Evolutionary conservation across 805 yeast species (phyloP).

Genomic region (Crinitomyces ghanaensis): DNA sequence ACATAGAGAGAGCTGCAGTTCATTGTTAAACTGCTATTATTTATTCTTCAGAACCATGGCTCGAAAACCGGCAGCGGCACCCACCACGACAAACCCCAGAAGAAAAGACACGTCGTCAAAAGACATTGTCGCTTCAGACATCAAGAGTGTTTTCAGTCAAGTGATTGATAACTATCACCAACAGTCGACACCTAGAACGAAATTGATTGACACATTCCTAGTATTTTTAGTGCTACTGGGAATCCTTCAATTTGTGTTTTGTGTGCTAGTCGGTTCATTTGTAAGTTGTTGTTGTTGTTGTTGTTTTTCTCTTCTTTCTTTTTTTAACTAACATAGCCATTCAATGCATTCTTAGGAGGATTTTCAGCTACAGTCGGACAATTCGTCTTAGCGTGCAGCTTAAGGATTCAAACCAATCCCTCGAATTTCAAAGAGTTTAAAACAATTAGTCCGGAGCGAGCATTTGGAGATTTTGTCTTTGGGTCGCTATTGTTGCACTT

Average conservation of each 20-base stretch:
- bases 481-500: slow-evolving; percentile 87
- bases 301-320: neutral
- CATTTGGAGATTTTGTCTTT: slow-evolving; percentile 79
- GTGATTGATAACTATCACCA: slow-evolving; percentile 17
- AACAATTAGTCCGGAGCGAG: slow-evolving; percentile 41
- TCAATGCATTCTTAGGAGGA: slow-evolving; percentile 93
- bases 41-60: too few relatives aligned
- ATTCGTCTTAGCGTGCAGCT: slow-evolving; percentile 63
- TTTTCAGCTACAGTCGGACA: slow-evolving; percentile 90
- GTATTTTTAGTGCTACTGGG: slow-evolving; percentile 67
- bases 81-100: too few relatives aligned
- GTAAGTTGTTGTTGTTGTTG: slow-evolving; percentile 18
- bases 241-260: slow-evolving; percentile 65
- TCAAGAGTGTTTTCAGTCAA: slow-evolving; percentile 9
- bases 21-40: too few relatives aligned
- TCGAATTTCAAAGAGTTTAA: slow-evolving; percentile 30
- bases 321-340: slow-evolving; percentile 40
- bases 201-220: slow-evolving; percentile 69
- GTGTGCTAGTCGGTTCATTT: slow-evolving; percentile 66
- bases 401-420: slow-evolving; percentile 59
- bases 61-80: too few relatives aligned
- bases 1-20: too few relatives aligned
- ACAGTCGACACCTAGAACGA: slow-evolving; percentile 24
- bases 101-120: too few relatives aligned
- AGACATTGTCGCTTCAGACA: slow-evolving; percentile 7